Conservation (phyloP, 2,329 filamentous ascomycete species). For the Ascochyta lentis region DNA sequence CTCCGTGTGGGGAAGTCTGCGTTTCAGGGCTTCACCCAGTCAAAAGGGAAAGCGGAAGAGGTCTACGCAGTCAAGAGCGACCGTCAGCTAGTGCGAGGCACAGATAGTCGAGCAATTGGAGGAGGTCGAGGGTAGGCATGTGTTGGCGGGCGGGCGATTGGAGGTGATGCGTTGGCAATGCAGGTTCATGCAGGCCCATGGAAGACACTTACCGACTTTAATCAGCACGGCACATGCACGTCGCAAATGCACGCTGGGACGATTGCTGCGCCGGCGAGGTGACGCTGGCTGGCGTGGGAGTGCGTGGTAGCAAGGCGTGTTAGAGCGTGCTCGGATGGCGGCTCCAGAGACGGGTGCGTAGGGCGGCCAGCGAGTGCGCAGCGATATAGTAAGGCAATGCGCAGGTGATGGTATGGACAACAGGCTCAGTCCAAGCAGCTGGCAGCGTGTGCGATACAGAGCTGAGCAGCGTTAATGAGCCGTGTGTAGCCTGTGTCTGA, state of each 20-base stretch:
- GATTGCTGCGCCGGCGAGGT: conserved; percentile 34
- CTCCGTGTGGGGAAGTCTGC: conserved; percentile 45
- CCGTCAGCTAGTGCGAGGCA: conserved; percentile 44
- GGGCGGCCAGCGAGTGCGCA: conserved; percentile 26
- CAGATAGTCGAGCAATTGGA: conserved; percentile 47
- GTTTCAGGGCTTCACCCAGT: conserved; percentile 45
- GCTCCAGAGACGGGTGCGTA: conserved; percentile 23
- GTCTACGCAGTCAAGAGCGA: conserved; percentile 42
- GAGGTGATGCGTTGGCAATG: conserved; percentile 54
- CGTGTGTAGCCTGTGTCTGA: conserved; percentile 32
- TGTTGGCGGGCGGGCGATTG: conserved; percentile 50
- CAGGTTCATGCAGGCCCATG: conserved; percentile 48
- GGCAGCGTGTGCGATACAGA: conserved; percentile 32
- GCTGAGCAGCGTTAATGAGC: conserved; percentile 25
- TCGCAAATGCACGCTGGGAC: conserved; percentile 36
- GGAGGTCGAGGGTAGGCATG: conserved; percentile 44
- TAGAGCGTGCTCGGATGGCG: conserved; percentile 29
- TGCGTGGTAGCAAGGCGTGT: conserved; percentile 1
- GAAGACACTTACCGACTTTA: conserved; percentile 47
- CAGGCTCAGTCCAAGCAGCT: conserved; percentile 24
- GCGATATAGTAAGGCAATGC: conserved; percentile 35
- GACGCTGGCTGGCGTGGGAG: conserved; percentile 23
- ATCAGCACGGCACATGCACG: conserved; percentile 44
- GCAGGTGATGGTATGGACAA: conserved; percentile 38
- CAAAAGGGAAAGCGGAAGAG: conserved; percentile 36